phyloP scores from a whole-genome alignment of 768 basidiomycete species.

The Suillus bovinus region DNA sequence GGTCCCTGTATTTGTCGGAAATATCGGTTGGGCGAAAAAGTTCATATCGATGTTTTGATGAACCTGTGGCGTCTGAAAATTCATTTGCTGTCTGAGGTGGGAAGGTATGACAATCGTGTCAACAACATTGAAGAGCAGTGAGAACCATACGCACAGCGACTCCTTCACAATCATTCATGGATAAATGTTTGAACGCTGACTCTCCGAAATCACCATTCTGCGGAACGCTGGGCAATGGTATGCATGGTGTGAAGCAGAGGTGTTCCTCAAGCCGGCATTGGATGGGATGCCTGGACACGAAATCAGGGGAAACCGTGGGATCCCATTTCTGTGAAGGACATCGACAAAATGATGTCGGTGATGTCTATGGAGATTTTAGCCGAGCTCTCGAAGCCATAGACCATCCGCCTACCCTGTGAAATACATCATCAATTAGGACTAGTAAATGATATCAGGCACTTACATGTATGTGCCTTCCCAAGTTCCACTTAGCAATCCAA shows the following conservation, averaged over 20 bases:
- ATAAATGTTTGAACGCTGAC: conserved; percentile 1
- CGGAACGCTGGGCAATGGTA: conserved; percentile 31
- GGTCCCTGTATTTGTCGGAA: conserved; percentile 27
- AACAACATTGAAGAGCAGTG: not conserved
- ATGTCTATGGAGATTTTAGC: conserved; percentile 24
- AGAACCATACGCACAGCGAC: conserved; percentile 24
- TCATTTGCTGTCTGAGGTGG: conserved; percentile 21
- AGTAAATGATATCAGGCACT: conserved; percentile 36
- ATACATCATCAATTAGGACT: conserved; percentile 1
- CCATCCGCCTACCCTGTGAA: conserved; percentile 1
- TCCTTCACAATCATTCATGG: conserved; percentile 15
- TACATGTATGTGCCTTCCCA: conserved; percentile 63
- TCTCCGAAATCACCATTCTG: conserved; percentile 22
- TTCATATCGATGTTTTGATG: conserved; percentile 30
- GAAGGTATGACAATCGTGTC: conserved; percentile 24
- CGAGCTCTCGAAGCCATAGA: not conserved
- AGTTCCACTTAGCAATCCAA: conserved; percentile 50
- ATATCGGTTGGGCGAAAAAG: conserved; percentile 31
- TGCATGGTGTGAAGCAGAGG: conserved; percentile 41
- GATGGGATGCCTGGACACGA: conserved; percentile 48
- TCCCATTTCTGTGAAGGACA: conserved; percentile 13
- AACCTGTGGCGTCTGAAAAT: conserved; percentile 30
- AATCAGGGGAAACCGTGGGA: conserved; percentile 27
- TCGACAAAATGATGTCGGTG: conserved; percentile 23
- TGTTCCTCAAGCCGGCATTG: conserved; percentile 51